Evolutionary conservation across 805 yeast species (phyloP).

Genomic region (Candida railenensis): DNA sequence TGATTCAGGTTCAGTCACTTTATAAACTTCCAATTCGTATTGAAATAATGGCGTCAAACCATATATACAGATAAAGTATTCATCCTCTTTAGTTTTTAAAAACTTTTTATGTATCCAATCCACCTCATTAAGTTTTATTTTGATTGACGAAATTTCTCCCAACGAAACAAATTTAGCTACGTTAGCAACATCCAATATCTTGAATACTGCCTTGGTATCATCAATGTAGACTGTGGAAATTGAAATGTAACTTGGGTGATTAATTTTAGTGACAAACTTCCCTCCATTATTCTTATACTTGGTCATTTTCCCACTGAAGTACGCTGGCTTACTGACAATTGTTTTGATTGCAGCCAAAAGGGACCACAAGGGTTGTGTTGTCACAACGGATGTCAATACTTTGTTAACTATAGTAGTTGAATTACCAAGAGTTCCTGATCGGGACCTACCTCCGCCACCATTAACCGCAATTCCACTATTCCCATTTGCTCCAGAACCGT

Average conservation of each 20-base stretch:
- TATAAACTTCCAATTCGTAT: constrained; percentile 32
- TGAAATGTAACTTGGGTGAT: constrained; percentile 6
- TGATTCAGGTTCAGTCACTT: neutral
- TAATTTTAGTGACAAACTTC: constrained; percentile 10
- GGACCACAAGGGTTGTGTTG: constrained; percentile 43
- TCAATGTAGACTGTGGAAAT: constrained; percentile 27
- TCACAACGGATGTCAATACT: constrained; percentile 15
- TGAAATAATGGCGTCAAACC: constrained; percentile 38
- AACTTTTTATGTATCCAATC: constrained; percentile 31
- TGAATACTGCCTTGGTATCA: constrained; percentile 29
- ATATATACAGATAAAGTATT: constrained; percentile 24
- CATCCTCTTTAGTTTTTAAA: constrained; percentile 11
- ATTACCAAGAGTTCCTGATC: constrained; percentile 1
- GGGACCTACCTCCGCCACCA: neutral
- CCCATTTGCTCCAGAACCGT: neutral
- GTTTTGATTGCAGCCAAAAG: constrained; percentile 39
- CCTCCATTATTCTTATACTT: constrained; percentile 23
- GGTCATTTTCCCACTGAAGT: constrained; percentile 31
- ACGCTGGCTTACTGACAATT: constrained; percentile 22
- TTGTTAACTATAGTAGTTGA: constrained; percentile 17
- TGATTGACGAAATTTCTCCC: constrained; percentile 13
- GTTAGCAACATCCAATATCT: constrained; percentile 16
- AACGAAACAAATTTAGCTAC: constrained; percentile 8
- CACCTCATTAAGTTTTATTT: constrained; percentile 25
- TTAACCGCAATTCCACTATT: neutral